Percentiles rank a stretch among this genome's conserved stretches.
phyloP scores from a whole-genome alignment of 2,329 filamentous ascomycete species.

The Whalleya microplaca region DNA sequence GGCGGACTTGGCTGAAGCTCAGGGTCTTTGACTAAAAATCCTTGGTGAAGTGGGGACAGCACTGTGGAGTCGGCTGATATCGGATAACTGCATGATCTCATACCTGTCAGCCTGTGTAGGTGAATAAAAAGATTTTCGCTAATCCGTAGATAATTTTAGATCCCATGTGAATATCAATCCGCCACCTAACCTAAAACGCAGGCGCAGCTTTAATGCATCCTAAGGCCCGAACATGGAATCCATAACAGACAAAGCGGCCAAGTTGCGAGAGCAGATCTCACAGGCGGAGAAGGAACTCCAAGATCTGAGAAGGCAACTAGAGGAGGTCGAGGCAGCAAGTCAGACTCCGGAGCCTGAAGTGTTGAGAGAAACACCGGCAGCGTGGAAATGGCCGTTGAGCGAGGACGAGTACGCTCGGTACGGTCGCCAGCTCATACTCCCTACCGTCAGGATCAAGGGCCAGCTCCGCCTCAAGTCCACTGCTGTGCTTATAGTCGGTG shows the following conservation, averaged over 20 bases:
- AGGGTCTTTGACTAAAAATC: no score
- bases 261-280: conserved; percentile 52
- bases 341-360: conserved; percentile 3
- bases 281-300: conserved; percentile 53
- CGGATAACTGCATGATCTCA: neutral
- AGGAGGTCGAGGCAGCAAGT: conserved; percentile 40
- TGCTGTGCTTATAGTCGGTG: conserved; percentile 79
- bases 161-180: neutral
- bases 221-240: conserved; percentile 10
- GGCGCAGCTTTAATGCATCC: neutral
- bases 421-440: conserved; percentile 87
- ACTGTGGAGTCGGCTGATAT: no score
- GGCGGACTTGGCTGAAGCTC: no score
- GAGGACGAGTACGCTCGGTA: conserved; percentile 83
- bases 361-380: conserved; percentile 1
- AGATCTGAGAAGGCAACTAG: conserved; percentile 49
- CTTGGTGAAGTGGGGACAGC: no score
- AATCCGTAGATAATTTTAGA: neutral
- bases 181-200: neutral
- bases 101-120: neutral
- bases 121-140: neutral
- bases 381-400: conserved; percentile 68
- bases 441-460: conserved; percentile 76
- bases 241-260: conserved; percentile 35
- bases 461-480: conserved; percentile 74